Evolutionary conservation across 1,284 basidiomycete genomes (phyloP).

Genomic region (Peniophora sp.): DNA sequence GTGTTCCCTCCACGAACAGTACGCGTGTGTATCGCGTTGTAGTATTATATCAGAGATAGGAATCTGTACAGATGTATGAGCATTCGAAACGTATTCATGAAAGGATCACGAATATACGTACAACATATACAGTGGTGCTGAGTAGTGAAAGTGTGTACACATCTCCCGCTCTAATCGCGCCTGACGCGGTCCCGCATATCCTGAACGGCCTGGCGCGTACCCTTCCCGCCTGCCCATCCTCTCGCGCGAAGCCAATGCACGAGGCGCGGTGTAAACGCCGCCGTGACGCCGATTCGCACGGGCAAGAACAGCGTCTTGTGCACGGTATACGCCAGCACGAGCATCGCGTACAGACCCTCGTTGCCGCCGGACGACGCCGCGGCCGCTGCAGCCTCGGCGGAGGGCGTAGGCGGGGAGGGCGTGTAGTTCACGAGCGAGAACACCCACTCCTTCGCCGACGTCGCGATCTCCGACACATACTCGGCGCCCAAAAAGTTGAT

Average conservation of each 20-base stretch:
- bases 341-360: conserved; percentile 84
- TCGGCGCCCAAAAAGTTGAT: conserved; percentile 90
- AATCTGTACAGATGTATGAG: too few relatives aligned
- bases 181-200: conserved; percentile 52
- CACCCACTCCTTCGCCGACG: conserved; percentile 47
- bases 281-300: conserved; percentile 82
- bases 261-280: conserved; percentile 77
- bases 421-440: conserved; percentile 28
- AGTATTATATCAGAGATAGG: too few relatives aligned
- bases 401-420: conserved; percentile 17
- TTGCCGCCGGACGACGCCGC: conserved; percentile 27
- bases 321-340: conserved; percentile 88
- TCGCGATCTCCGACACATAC: conserved; percentile 67
- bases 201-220: conserved; percentile 55
- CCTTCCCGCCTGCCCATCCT: conserved; percentile 71
- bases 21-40: too few relatives aligned
- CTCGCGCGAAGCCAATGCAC: conserved; percentile 70
- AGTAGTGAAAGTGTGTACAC: not conserved
- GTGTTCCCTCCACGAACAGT: too few relatives aligned
- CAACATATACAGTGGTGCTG: too few relatives aligned
- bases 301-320: conserved; percentile 96
- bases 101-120: too few relatives aligned
- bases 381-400: conserved; percentile 34
- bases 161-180: conserved; percentile 16
- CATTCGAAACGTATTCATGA: too few relatives aligned